Conservation (phyloP, 2,329 filamentous ascomycete genomes). For the Ascochyta koolunga region DNA sequence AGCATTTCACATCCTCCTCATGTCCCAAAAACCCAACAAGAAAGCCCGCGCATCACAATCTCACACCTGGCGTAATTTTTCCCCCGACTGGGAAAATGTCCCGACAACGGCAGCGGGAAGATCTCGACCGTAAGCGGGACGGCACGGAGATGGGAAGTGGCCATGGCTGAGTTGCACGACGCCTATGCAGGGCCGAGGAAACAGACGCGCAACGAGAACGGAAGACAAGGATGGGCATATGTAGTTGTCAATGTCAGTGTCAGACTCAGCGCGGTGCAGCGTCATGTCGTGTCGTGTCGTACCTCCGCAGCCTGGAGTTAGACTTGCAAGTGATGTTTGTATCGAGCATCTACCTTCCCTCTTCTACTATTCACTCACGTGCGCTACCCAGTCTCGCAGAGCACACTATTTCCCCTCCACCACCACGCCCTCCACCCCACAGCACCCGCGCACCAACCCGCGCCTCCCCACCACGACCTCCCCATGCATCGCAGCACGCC, state of each 20-base stretch:
- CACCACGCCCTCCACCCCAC: no score
- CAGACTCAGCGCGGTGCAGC: slow-evolving; percentile 8
- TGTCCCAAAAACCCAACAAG: slow-evolving; percentile 1
- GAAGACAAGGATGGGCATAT: slow-evolving; percentile 2
- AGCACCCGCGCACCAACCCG: no score
- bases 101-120: slow-evolving; percentile 24
- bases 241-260: slow-evolving; percentile 19
- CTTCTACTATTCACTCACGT: no score
- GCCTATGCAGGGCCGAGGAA: slow-evolving; percentile 20
- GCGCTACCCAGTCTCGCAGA: no score
- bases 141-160: slow-evolving; percentile 9
- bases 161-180: slow-evolving; percentile 16
- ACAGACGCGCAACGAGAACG: slow-evolving; percentile 24
- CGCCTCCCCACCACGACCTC: no score
- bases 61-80: not conserved
- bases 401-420: no score
- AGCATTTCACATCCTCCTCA: not conserved
- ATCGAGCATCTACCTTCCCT: not conserved
- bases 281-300: slow-evolving; percentile 3
- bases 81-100: slow-evolving; percentile 21
- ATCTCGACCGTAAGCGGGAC: slow-evolving; percentile 11
- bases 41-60: not conserved
- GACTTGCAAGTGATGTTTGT: not conserved
- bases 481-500: no score
- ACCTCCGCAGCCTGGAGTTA: not conserved